These are phyloP conservation scores for Vanrija pseudolonga DNA, from an alignment of 1,284 basidiomycete species.

Conservation along the genomic window DNA sequence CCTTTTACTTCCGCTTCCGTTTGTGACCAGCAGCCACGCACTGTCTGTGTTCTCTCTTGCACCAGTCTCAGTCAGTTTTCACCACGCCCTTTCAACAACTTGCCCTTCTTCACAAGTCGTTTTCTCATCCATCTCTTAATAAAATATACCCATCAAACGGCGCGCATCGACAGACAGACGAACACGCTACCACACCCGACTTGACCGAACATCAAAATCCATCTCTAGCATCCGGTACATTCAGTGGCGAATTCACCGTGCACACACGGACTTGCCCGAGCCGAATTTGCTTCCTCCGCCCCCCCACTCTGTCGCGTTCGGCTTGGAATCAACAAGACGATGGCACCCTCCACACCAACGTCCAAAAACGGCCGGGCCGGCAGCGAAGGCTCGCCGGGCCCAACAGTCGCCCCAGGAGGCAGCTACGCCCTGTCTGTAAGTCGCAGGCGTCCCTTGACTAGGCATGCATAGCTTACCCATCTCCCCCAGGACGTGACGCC, in stretches of 20 bases:
- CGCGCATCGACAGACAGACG: neutral
- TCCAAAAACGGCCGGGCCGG: conserved; percentile 26
- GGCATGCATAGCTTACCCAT: conserved; percentile 10
- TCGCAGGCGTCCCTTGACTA: conserved; percentile 2
- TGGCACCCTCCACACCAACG: conserved; percentile 42
- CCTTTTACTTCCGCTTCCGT: no score
- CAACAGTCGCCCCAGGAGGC: conserved; percentile 63
- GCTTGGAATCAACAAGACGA: conserved; percentile 5
- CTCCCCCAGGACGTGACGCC: conserved; percentile 68
- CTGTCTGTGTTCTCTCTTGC: neutral
- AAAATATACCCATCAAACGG: neutral
- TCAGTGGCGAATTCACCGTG: conserved; percentile 8
- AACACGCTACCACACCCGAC: neutral
- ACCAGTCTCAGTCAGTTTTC: neutral
- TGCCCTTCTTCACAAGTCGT: neutral
- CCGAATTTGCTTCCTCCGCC: neutral
- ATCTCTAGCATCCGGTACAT: neutral
- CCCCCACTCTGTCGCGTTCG: neutral
- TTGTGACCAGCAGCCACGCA: no score
- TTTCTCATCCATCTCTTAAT: neutral
- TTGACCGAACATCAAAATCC: conserved; percentile 4
- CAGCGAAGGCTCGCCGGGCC: conserved; percentile 44
- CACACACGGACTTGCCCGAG: no score
- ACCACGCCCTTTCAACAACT: neutral
- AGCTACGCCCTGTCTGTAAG: conserved; percentile 69